phyloP scores from a whole-genome alignment of 805 yeast species.

The Millerozyma miso region DNA sequence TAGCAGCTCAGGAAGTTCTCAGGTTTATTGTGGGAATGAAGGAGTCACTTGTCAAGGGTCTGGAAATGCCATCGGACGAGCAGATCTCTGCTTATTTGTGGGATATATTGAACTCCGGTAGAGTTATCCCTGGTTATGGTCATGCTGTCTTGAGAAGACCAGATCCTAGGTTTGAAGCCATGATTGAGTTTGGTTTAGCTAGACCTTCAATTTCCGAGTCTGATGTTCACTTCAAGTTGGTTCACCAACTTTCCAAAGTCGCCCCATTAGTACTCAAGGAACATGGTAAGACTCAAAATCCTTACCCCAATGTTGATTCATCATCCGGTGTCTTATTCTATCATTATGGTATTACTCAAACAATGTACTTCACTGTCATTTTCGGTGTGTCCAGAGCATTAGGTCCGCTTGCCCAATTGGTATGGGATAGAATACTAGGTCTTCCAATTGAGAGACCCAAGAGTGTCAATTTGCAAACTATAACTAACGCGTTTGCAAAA shows the following conservation, averaged over 20 bases:
- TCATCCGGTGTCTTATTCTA: conserved; percentile 72
- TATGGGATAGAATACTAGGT: conserved; percentile 73
- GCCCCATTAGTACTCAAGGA: conserved; percentile 69
- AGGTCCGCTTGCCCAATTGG: conserved; percentile 73
- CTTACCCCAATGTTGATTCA: conserved; percentile 80
- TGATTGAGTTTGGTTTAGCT: conserved; percentile 61
- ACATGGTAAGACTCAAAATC: conserved; percentile 83
- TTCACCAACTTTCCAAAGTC: conserved; percentile 56
- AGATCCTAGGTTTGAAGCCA: conserved; percentile 75
- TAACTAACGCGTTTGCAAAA: not conserved
- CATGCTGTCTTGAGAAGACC: conserved; percentile 81
- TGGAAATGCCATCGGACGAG: conserved; percentile 30
- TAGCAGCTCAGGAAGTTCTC: conserved; percentile 81
- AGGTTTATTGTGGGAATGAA: conserved; percentile 64
- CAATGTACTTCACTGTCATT: conserved; percentile 70
- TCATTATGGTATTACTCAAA: conserved; percentile 71
- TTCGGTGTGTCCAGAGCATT: conserved; percentile 79
- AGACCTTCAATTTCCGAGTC: conserved; percentile 43
- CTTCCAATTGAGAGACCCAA: conserved; percentile 80
- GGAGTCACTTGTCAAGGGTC: conserved; percentile 49
- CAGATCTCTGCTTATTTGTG: conserved; percentile 64
- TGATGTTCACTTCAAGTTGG: conserved; percentile 47
- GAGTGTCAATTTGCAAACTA: conserved; percentile 10
- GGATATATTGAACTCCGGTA: conserved; percentile 63
- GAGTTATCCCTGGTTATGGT: conserved; percentile 84